Base-by-base conservation (phyloP, 371 early-diverging fungal genomes). In the Umbelopsis sp. region DNA sequence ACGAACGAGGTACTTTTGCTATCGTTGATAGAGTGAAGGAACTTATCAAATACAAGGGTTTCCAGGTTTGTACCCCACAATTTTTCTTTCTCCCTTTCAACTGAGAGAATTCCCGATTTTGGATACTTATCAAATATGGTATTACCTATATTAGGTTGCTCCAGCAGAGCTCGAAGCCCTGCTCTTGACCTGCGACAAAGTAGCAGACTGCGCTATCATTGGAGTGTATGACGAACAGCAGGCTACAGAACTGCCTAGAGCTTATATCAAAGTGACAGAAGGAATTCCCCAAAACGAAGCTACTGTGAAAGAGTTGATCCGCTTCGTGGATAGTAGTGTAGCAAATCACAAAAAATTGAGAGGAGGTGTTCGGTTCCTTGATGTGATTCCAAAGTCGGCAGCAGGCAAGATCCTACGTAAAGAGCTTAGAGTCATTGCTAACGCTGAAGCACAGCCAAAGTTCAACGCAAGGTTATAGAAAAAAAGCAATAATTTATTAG, bases 371-470 rank as follows among this genome's bases (percentile, higher is more conserved):
- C 77, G 71, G 10, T 82, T 93, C 69, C 82, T 89, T 11, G 80
- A 85, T 8, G 81, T 77, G 29, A 89, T 94, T 14, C 94, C 90
- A n/a, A 91, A 89, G 68, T 84, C 85, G 38, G 81, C 93, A 0
- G 74, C 91, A 25, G 96, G 94, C 20, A 94, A 95, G 76, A 92
- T 94, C 20, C 81, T 94, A 48, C 74, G 94, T 20, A 78, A 79
- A 66, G 74, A 78, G 20, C 70, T 83, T 4, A 71, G 80, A 9
- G 74, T 52, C 20, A 44, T 79, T 9, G 73, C 76, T 2, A 63
- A 66, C 22, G 62, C 68, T 64, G 68, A 77, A 14, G 20, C 46
- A 0, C 63, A 65, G 38, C 12, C n/a, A 0, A 14, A 52, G 3
- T 35, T 53, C 16, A 70, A 71, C 44, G 75, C 77, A 10, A 82